Base-by-base conservation (phyloP, 768 basidiomycete species). In the Termitomyces sp. region DNA sequence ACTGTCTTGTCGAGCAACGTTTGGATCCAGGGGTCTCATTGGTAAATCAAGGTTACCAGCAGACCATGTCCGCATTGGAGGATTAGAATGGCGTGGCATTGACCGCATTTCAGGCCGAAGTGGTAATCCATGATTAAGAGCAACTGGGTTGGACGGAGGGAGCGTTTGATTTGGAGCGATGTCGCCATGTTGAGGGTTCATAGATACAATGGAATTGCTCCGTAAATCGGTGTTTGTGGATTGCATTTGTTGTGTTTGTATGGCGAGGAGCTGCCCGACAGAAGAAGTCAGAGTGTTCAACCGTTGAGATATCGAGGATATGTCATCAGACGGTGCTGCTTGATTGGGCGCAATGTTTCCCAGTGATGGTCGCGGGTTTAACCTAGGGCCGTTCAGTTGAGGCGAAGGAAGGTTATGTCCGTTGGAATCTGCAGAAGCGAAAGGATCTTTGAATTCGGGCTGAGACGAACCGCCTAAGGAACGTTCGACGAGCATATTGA, bases 381-480 rank as follows among this genome's bases (percentile, higher is more conserved):
- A 79, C 48, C 88, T 82, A 26, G 81, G 77, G 36, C 78, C 76
- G 56, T 70, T 75, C 51, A 75, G 55, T 18, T 70, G 65, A 41
- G 75, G 60, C 42, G 72, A 59, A 45, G 73, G 66, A 60, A 74
- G 72, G 54, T 62, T 63, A 46, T 71, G 66, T 44, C 69, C 70
- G 58, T 76, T 75, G 29, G 69, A 60, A 55, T 72, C 73, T 26
- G 70, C 49, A 7, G 81, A 67, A 33, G 88, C 84, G 65, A 92
- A 92, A 0, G 90, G 90, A 66, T 92, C 85, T 67, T 88, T 87
- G 77, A 92, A 92, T 63, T 91, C 90, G n/a, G 87, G 87, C 57
- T 84, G 80, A 15, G 69, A 63, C 29, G 66, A 64, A 34, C 69
- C 63, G 46, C 73, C 75, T 54, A 88, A 68, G 12, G 83, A 80